Evolutionary conservation across 306 rosid genomes (phyloP), one percentile per base, ranked within the genome.

Genomic region (Rosa chinensis): DNA sequence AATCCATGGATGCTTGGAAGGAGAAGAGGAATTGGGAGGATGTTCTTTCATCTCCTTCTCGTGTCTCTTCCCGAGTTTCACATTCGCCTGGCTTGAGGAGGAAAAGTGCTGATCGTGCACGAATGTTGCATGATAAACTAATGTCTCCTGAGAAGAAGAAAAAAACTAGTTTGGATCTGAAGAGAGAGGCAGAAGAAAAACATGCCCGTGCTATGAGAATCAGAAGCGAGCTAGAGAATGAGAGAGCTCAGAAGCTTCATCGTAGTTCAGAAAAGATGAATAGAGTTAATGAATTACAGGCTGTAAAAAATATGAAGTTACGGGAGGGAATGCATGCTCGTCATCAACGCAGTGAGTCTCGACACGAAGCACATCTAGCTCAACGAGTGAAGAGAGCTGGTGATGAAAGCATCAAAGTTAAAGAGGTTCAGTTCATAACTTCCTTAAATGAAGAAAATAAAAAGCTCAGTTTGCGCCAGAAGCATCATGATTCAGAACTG

Each of bases 331-430:
- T 95, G 97, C 78, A 89, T 91, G 98, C 99, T 67, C 99, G 99
- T 45, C 99, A 95, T 75, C 99, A 93, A 84, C 95, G 94, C 45
- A 87, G 97, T 82, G 99, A 89, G 78, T 91, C 99, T 85, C 97
- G 98, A 43, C 99, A 95, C 80, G 99, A 95, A 88, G 99, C 99
- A 63, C 91, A 81, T 88, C 87, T 95, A 80, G 99, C 99, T 85
- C 99, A 93, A 91, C 98, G 93, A 82, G 98, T 63, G 44, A 95
- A 85, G 89, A 95, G 99, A 91, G 99, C 99, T 88, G 98, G 99
- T 43, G 98, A 95, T 81, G 99, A 95, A 83, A 95, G 97, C 86
- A 95, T 97, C 86, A 95, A 95, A 89, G 99, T 95, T 37, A 95
- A 95, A 28, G 99, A 95, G 89, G 97, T 95, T 78, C 97, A 97